phyloP scores from a whole-genome alignment of 1,284 basidiomycete species.

The Rhodotorula sp. region DNA sequence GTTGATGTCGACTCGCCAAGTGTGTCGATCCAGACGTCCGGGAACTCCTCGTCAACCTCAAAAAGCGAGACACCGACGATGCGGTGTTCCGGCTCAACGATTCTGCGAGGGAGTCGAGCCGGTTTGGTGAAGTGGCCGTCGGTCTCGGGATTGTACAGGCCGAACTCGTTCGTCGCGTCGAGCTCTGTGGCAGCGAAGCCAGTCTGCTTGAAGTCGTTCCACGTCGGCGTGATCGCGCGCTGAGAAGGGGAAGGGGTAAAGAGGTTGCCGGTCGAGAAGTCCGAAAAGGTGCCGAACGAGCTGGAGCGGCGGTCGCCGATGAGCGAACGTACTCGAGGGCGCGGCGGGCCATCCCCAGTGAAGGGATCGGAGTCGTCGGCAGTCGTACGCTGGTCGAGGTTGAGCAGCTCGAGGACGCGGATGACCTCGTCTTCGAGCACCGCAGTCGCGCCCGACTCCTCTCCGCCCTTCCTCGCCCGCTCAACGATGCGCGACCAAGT shows the following conservation, averaged over 20 bases:
- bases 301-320: too few relatives aligned
- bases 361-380: not conserved
- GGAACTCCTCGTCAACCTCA: constrained; percentile 32
- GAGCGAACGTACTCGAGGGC: too few relatives aligned
- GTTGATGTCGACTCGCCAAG: constrained; percentile 17
- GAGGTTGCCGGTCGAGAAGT: constrained; percentile 16
- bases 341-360: not conserved
- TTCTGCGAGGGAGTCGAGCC: not conserved
- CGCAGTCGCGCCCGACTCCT: not conserved
- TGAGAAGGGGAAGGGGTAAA: not conserved
- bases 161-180: constrained; percentile 14
- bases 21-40: constrained; percentile 29
- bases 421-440: constrained; percentile 29
- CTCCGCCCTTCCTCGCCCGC: not conserved
- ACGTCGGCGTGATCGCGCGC: constrained; percentile 10
- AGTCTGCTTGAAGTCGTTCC: constrained; percentile 28
- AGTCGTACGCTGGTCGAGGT: not conserved
- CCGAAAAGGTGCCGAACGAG: not conserved
- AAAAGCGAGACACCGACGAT: not conserved
- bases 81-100: not conserved
- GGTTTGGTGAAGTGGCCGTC: not conserved
- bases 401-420: constrained; percentile 22
- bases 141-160: constrained; percentile 4
- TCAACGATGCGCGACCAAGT: constrained; percentile 5
- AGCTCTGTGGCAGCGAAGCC: constrained; percentile 14